A percentile compares a stretch with the other conserved stretches of the same genome.
phyloP scores from a whole-genome alignment of 208 protist species.

The Acanthamoeba culbertsoni region DNA sequence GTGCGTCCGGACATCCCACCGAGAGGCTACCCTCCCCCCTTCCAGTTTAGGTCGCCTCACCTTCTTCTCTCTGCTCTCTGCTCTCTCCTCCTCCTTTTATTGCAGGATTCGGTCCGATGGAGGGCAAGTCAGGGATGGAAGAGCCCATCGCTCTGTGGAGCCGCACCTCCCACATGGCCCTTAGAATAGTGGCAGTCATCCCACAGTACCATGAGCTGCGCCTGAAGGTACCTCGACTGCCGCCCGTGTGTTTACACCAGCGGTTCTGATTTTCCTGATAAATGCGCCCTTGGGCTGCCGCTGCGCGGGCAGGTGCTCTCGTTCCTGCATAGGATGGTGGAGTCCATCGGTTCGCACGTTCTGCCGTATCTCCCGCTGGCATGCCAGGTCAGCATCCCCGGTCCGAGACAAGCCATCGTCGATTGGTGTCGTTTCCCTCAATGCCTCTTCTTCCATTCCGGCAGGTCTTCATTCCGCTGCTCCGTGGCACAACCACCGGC shows the following conservation, averaged over 20 bases:
- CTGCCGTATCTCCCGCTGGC: neutral
- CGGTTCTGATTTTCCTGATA: neutral
- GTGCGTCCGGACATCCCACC: neutral
- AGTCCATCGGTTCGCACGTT: neutral
- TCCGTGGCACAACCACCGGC: neutral
- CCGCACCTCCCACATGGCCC: neutral
- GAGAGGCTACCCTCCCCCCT: neutral
- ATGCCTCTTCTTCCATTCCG: neutral
- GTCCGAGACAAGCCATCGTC: no score
- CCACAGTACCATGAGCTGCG: neutral
- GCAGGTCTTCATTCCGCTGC: neutral
- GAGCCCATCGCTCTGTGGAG: neutral
- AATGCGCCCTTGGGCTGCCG: neutral
- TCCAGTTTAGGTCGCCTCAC: no score
- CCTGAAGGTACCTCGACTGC: neutral
- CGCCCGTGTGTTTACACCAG: neutral
- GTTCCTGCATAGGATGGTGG: slow-evolving; percentile 1
- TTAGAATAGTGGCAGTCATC: neutral
- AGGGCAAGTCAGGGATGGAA: neutral
- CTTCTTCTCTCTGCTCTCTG: no score
- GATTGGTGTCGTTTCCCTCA: no score
- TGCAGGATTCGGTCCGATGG: neutral
- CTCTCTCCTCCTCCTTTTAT: neutral
- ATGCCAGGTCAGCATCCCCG: neutral
- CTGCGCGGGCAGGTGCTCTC: neutral